A percentile compares a stretch with the other conserved stretches of the same genome.
Evolutionary conservation across 352 stramenopile genomes (phyloP).

Genomic region (Globisporangium recalcitrans): DNA sequence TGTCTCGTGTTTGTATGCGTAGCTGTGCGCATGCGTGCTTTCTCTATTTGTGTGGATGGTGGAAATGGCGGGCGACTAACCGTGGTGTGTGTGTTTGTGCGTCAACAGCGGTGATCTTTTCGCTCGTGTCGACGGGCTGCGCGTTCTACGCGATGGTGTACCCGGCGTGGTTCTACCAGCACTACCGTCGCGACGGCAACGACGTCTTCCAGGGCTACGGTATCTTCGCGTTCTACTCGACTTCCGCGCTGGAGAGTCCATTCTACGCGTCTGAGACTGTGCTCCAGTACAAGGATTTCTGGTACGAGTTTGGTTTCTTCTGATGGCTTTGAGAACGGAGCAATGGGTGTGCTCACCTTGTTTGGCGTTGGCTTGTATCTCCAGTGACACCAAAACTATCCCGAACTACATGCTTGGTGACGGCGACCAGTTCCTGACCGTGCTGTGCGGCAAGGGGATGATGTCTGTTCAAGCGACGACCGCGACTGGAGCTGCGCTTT

Average conservation of each 20-base stretch:
- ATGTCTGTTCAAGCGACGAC: conserved; percentile 64
- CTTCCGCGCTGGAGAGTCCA: conserved; percentile 50
- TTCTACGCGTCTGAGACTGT: conserved; percentile 80
- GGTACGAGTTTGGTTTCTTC: conserved; percentile 17
- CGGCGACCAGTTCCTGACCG: conserved; percentile 59
- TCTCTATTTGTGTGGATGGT: background rate
- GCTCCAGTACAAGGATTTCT: conserved; percentile 77
- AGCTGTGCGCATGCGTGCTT: background rate
- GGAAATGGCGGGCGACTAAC: conserved; percentile 2
- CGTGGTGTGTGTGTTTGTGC: background rate
- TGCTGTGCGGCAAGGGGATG: conserved; percentile 72
- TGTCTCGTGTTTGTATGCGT: background rate
- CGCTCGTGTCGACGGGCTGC: conserved; percentile 62
- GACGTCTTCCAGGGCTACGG: conserved; percentile 79
- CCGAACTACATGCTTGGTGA: conserved; percentile 85
- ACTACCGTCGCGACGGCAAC: conserved; percentile 67
- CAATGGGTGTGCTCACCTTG: background rate
- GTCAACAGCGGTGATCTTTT: conserved; percentile 66
- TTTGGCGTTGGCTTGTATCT: background rate
- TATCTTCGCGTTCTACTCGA: conserved; percentile 83
- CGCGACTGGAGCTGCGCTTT: conserved; percentile 49
- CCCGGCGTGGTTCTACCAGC: conserved; percentile 83
- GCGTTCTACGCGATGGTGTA: conserved; percentile 80
- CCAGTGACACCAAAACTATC: conserved; percentile 24
- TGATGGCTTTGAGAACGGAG: background rate